These are phyloP conservation scores for Clonostachys solani DNA, from an alignment of 2,329 filamentous ascomycete genomes.

Conservation along the genomic window DNA sequence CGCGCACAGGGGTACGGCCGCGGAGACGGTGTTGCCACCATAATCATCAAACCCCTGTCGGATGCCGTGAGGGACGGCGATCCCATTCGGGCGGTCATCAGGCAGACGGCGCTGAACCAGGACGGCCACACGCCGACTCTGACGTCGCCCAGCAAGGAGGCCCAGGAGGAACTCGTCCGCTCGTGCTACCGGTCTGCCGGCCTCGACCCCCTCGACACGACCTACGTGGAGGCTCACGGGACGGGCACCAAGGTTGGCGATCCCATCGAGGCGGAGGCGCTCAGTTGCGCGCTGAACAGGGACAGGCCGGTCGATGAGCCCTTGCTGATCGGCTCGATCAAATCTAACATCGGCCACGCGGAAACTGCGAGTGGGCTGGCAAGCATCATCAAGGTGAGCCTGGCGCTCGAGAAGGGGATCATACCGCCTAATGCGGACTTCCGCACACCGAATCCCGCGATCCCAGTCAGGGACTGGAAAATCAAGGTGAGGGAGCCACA, in stretches of 20 bases:
- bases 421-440: slow-evolving; percentile 23
- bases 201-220: slow-evolving; percentile 17
- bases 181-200: slow-evolving; percentile 28
- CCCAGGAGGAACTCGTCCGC: slow-evolving; percentile 31
- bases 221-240: slow-evolving; percentile 37
- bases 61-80: slow-evolving; percentile 54
- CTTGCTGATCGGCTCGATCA: slow-evolving; percentile 7
- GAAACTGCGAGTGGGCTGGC: slow-evolving; percentile 18
- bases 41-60: slow-evolving; percentile 54
- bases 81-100: slow-evolving; percentile 45
- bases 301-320: too few relatives aligned
- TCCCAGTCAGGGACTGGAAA: slow-evolving; percentile 14
- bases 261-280: slow-evolving; percentile 14
- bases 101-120: slow-evolving; percentile 34
- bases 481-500: slow-evolving; percentile 10
- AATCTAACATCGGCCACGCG: slow-evolving; percentile 9
- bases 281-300: slow-evolving; percentile 12
- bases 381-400: slow-evolving; percentile 17
- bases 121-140: slow-evolving; percentile 10
- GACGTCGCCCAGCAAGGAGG: slow-evolving; percentile 35
- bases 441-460: slow-evolving; percentile 18
- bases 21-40: slow-evolving; percentile 56
- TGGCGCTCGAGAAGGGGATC: slow-evolving; percentile 20
- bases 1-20: slow-evolving; percentile 61
- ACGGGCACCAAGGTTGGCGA: slow-evolving; percentile 28